A percentile compares a stretch with the other conserved stretches of the same genome.
These are phyloP conservation scores for Raphidocelis subcapitata DNA, from an alignment of 139 green algal species.

Conservation along the genomic window DNA sequence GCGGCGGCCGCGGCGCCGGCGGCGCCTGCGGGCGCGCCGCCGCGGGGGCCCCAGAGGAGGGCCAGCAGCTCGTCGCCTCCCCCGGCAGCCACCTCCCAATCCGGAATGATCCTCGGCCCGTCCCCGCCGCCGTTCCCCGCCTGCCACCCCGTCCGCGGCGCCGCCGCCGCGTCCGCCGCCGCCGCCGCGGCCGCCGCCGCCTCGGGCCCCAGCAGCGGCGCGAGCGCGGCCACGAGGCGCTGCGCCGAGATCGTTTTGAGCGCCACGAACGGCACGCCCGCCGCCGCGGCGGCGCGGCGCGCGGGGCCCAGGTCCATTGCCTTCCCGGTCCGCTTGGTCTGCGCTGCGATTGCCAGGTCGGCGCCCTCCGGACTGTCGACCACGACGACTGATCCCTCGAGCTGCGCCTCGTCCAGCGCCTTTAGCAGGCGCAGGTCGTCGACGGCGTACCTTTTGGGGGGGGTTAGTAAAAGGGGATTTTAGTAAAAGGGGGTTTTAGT, in stretches of 20 bases:
- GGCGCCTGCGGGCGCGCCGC: slow-evolving; percentile 8
- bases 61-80: not conserved
- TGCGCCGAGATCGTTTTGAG: slow-evolving; percentile 13
- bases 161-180: slow-evolving; percentile 55
- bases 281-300: not conserved
- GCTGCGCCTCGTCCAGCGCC: slow-evolving; percentile 17
- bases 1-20: no score
- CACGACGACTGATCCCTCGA: slow-evolving; percentile 30
- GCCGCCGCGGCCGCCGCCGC: slow-evolving; percentile 87
- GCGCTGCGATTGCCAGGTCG: slow-evolving; percentile 10
- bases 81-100: not conserved
- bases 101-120: not conserved
- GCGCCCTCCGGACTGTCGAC: slow-evolving; percentile 1
- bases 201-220: slow-evolving; percentile 23
- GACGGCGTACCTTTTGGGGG: slow-evolving; percentile 26
- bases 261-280: slow-evolving; percentile 6
- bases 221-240: slow-evolving; percentile 16
- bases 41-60: not conserved
- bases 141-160: not conserved
- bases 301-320: slow-evolving; percentile 10
- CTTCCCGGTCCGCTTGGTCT: slow-evolving; percentile 16
- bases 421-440: slow-evolving; percentile 41
- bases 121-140: not conserved
- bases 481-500: not conserved
- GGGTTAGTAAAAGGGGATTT: not conserved